Base-by-base conservation (phyloP, 1,139 yeast genomes). In the Hyphopichia wangnamkhiaoensis region DNA sequence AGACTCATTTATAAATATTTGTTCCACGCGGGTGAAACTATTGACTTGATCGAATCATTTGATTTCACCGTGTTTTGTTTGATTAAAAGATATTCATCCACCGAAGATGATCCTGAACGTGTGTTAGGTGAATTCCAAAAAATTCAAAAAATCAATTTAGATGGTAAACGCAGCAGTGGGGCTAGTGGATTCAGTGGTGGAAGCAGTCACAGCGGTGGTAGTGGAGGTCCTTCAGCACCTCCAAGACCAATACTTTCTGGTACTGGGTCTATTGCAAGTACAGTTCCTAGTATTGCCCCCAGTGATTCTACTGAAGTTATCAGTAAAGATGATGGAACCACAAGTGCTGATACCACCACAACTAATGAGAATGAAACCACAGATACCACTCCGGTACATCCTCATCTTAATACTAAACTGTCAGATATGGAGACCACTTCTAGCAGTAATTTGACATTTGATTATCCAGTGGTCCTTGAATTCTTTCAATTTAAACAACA, bases 401-500 rank as follows among this genome's bases (percentile, higher is more conserved):
- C 31, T 16, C 31, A 15, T n/a, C 12, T 16, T 4, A 28, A 16
- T 10, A 28, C 17, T 16, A 28, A 15, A 12, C 12, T 15, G 4
- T 6, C 20, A 12, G 15, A 5, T 16, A 8, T 5, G 15, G 33
- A 30, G n/a, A n/a, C n/a, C n/a, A n/a, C n/a, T n/a, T n/a, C n/a
- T n/a, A 28, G 26, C 31, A 38, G 42, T 27, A 64, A 59, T 35
- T 58, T 78, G 24, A 63, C 75, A 3, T 68, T 76, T 49, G 80
- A 80, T 37, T 75, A 82, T 49, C 84, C 88, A 1, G 70, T 84
- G 15, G 74, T 89, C 9, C 71, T 82, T 27, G 95, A 88, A 38
- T 88, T 87, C 56, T 78, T 84, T 54, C 85, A 84, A 46, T 68
- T 77, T 35, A 90, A 89, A 52, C 96, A 89, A 54, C 72, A 78